Base-by-base conservation (phyloP, 2,329 filamentous ascomycete genomes). In the Cladosporium halotolerans region DNA sequence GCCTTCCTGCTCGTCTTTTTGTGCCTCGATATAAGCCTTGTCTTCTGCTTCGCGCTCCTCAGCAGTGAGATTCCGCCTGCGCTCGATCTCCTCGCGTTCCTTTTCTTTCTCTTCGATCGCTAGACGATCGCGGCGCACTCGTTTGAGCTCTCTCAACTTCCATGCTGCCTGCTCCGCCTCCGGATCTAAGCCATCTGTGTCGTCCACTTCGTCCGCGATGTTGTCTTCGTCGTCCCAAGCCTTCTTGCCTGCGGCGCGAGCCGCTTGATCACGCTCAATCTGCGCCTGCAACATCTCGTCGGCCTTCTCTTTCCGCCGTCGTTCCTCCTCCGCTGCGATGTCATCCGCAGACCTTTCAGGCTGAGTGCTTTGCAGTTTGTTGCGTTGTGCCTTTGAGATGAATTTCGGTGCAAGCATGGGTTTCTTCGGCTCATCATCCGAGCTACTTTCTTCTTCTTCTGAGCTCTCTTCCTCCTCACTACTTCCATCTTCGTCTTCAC, bases 161-260 rank as follows among this genome's bases (percentile, higher is more conserved):
- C 93, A 99, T 0, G 91, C 90, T 6, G 90, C 90, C 58, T 86
- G 82, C 70, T 99, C 93, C 7, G 89, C 90, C 58, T 87, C 90
- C 0, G 89, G 88, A 68, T 97, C 90, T 3, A 91, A 64, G 34
- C 83, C 89, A 68, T 99, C 93, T 2, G 85, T 88, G 63, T 96
- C 93, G 70, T 97, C 89, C 16, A 97, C 85, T 45, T 88, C 87
- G 33, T 84, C 82, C 4, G 84, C 81, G n/a, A 83, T 80, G 51
- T 77, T 77, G 48, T 78, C 73, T 52, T 81, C 78, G 60, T 89
- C 84, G 63, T 96, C 91, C 90, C 91, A 96, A 64, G 89, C 84
- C 67, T 88, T 89, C 70, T 89, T 90, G 10, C 84, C 85, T 0
- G 83, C 82, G 1, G 84, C 84, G 52, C 84, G 82, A 18, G 87